phyloP scores from a whole-genome alignment of 371 early-diverging fungal species.

The Zychaea mexicana region DNA sequence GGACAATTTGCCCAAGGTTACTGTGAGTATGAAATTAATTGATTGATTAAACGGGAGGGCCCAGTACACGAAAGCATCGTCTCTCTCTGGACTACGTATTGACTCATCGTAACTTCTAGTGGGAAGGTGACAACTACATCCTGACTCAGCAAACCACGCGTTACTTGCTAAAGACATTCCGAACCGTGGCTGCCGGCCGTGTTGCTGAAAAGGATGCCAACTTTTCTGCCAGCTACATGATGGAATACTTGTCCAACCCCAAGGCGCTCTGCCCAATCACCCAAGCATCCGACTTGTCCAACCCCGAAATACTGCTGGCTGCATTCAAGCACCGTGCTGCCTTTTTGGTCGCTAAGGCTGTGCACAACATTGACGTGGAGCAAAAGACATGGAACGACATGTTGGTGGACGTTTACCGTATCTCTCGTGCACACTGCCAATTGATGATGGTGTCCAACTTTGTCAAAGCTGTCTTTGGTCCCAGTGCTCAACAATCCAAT shows the following conservation, averaged over 20 bases:
- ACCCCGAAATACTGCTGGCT: slow-evolving; percentile 35
- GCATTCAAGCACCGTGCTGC: slow-evolving; percentile 46
- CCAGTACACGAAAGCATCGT: no score
- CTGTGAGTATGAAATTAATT: slow-evolving; percentile 32
- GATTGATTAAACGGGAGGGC: no score
- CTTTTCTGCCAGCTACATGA: slow-evolving; percentile 44
- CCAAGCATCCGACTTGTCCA: slow-evolving; percentile 23
- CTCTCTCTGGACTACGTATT: no score
- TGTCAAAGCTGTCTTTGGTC: slow-evolving; percentile 46
- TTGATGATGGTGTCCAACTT: slow-evolving; percentile 63
- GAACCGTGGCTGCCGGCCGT: slow-evolving; percentile 40
- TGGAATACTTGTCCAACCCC: slow-evolving; percentile 47
- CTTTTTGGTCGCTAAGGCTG: slow-evolving; percentile 38
- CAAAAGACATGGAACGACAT: slow-evolving; percentile 48
- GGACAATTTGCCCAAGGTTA: slow-evolving; percentile 76
- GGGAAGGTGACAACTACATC: slow-evolving; percentile 88
- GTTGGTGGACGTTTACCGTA: slow-evolving; percentile 56
- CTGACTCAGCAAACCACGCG: slow-evolving; percentile 81
- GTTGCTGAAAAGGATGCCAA: slow-evolving; percentile 31
- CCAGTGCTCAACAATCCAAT: not conserved
- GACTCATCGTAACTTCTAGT: no score
- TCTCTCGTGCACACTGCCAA: slow-evolving; percentile 71
- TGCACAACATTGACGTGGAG: slow-evolving; percentile 37
- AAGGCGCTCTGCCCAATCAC: slow-evolving; percentile 44
- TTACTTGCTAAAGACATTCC: slow-evolving; percentile 63